Percentiles rank a stretch among this genome's conserved stretches.
phyloP scores from a whole-genome alignment of 345 rosid genomes.

The Anastatica hierochuntica region DNA sequence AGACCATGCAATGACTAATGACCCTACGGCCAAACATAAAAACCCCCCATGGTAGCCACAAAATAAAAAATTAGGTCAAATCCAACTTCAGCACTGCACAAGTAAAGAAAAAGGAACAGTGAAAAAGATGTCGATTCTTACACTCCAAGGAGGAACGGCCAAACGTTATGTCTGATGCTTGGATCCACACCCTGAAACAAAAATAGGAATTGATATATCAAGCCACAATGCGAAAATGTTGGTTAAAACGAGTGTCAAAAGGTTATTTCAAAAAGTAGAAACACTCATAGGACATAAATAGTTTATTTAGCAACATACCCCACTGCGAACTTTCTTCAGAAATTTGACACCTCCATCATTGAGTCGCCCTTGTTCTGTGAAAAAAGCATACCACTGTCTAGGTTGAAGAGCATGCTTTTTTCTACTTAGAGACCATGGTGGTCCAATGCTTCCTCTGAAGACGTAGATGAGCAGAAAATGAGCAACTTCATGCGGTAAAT shows the following conservation, averaged over 20 bases:
- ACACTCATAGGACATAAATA: background rate
- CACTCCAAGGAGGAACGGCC: constrained; percentile 98
- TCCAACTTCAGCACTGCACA: background rate
- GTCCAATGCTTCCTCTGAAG: constrained; percentile 61
- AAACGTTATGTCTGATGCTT: constrained; percentile 80
- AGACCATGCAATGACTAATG: background rate
- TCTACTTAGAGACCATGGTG: constrained; percentile 90
- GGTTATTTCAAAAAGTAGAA: background rate
- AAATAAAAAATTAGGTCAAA: background rate
- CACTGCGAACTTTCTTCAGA: constrained; percentile 83
- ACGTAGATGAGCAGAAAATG: constrained; percentile 7
- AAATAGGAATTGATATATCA: constrained; percentile 5
- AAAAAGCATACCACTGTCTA: constrained; percentile 65
- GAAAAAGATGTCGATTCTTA: constrained; percentile 34
- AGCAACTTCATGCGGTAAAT: constrained; percentile 5
- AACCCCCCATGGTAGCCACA: background rate
- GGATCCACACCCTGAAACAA: constrained; percentile 74
- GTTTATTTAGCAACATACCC: constrained; percentile 46
- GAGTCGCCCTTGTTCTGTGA: constrained; percentile 65
- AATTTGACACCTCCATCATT: constrained; percentile 74
- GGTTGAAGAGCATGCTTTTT: constrained; percentile 75
- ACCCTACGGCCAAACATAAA: constrained; percentile 2
- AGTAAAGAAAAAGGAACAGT: background rate
- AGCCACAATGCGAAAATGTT: background rate
- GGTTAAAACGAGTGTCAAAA: background rate